Percentiles rank a stretch among this genome's conserved stretches.
These are phyloP conservation scores for Aureobasidium zeae DNA, from an alignment of 2,329 filamentous ascomycete genomes.

Conservation along the genomic window DNA sequence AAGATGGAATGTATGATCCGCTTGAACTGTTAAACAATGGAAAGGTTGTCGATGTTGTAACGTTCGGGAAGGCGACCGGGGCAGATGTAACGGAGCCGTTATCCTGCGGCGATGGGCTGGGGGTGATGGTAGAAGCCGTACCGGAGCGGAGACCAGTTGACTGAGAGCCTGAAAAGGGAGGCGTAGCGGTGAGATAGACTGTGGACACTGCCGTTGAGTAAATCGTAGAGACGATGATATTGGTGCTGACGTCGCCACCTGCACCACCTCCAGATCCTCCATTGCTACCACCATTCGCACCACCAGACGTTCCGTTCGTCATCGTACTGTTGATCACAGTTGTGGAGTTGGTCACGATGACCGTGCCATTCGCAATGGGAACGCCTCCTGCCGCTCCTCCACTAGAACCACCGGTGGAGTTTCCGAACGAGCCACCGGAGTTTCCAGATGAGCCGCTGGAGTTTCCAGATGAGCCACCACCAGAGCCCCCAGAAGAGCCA, in stretches of 20 bases:
- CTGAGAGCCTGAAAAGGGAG: neutral
- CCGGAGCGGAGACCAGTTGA: conserved; percentile 1
- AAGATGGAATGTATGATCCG: neutral
- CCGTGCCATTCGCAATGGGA: conserved; percentile 2
- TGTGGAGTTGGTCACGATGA: conserved; percentile 13
- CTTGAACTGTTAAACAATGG: conserved; percentile 13
- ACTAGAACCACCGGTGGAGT: neutral
- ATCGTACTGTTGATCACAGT: conserved; percentile 8
- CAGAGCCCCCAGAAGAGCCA: conserved; percentile 3
- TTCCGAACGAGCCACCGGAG: neutral
- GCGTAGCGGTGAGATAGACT: conserved; percentile 2
- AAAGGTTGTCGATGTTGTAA: conserved; percentile 1
- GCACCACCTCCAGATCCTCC: conserved; percentile 11
- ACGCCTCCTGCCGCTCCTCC: neutral
- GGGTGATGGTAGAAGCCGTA: neutral
- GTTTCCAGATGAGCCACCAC: neutral
- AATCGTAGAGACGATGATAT: conserved; percentile 7
- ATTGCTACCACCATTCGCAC: conserved; percentile 5
- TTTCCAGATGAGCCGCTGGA: conserved; percentile 14
- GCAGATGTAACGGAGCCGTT: conserved; percentile 1
- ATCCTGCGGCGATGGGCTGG: neutral
- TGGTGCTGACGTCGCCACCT: conserved; percentile 7
- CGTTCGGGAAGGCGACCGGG: neutral
- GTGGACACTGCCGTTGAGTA: conserved; percentile 11
- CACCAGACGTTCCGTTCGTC: conserved; percentile 8